Conservation (phyloP, 176 grass and related monocot genomes). For the Carex pumila region DNA sequence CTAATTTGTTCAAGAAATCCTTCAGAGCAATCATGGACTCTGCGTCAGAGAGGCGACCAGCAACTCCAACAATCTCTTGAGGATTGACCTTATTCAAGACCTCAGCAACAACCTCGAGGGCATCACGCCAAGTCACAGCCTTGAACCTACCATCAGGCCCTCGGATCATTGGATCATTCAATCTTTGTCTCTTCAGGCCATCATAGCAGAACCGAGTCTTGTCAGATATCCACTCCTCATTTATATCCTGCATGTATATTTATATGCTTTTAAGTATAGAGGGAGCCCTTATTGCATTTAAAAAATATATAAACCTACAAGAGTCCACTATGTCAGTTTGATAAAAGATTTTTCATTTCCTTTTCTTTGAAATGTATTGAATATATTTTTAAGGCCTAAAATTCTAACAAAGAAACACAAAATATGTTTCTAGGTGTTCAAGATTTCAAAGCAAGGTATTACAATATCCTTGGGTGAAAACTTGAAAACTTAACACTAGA, state of each 20-base stretch:
- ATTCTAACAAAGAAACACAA: neutral
- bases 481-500: neutral
- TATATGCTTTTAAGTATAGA: neutral
- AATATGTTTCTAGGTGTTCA: neutral
- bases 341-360: neutral
- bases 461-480: neutral
- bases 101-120: slow-evolving; percentile 78
- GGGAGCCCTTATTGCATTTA: neutral
- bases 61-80: slow-evolving; percentile 86
- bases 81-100: slow-evolving; percentile 81
- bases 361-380: neutral
- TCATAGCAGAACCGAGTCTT: slow-evolving; percentile 98
- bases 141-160: slow-evolving; percentile 88
- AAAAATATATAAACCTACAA: neutral
- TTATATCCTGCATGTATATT: slow-evolving; percentile 67
- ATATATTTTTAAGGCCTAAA: neutral
- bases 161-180: slow-evolving; percentile 98
- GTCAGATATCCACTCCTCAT: slow-evolving; percentile 99
- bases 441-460: neutral
- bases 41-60: slow-evolving; percentile 90
- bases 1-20: slow-evolving; percentile 92
- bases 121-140: slow-evolving; percentile 81
- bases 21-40: slow-evolving; percentile 98
- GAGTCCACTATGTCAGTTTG: neutral
- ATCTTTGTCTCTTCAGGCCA: slow-evolving; percentile 91